Evolutionary conservation across 2,329 filamentous ascomycete species (phyloP).

Genomic region (Berkeleyomyces basicola): DNA sequence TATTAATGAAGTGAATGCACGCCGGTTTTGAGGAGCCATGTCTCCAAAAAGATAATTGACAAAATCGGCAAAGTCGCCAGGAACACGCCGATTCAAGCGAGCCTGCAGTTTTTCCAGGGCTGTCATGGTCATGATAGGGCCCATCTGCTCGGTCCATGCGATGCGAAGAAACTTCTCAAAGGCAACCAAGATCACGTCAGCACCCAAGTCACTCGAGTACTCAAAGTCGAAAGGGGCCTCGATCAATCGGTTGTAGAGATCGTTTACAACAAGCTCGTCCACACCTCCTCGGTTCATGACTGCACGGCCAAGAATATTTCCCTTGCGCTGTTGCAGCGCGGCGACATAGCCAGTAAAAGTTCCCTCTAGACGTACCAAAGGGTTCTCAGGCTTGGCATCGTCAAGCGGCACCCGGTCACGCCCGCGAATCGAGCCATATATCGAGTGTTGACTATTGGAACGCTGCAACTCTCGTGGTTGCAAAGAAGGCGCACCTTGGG

Average conservation of each 20-base stretch:
- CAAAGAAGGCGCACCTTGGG: constrained; percentile 20
- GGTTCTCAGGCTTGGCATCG: constrained; percentile 42
- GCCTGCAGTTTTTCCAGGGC: constrained; percentile 60
- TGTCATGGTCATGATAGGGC: constrained; percentile 58
- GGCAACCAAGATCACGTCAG: constrained; percentile 75
- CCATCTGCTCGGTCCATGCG: constrained; percentile 80
- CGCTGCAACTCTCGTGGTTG: constrained; percentile 23
- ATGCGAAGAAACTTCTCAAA: constrained; percentile 87
- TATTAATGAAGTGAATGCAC: constrained; percentile 69
- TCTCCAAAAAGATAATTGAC: constrained; percentile 47
- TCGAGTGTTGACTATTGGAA: constrained; percentile 34
- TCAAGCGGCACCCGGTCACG: constrained; percentile 28
- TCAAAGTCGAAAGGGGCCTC: constrained; percentile 70
- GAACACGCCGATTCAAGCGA: constrained; percentile 46
- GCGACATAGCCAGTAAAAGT: constrained; percentile 72
- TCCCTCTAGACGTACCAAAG: constrained; percentile 60
- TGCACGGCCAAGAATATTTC: constrained; percentile 65
- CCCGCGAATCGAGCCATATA: constrained; percentile 38
- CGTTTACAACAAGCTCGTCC: constrained; percentile 70
- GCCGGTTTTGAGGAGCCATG: constrained; percentile 51
- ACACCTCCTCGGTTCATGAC: constrained; percentile 47
- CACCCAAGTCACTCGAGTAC: constrained; percentile 53
- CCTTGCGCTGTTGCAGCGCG: constrained; percentile 68
- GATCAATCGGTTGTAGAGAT: constrained; percentile 75
- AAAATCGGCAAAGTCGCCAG: constrained; percentile 56